Percentiles rank a stretch among this genome's conserved stretches.
Evolutionary conservation across 2,329 filamentous ascomycete species (phyloP).

Genomic region (Gaeumannomyces sp.): DNA sequence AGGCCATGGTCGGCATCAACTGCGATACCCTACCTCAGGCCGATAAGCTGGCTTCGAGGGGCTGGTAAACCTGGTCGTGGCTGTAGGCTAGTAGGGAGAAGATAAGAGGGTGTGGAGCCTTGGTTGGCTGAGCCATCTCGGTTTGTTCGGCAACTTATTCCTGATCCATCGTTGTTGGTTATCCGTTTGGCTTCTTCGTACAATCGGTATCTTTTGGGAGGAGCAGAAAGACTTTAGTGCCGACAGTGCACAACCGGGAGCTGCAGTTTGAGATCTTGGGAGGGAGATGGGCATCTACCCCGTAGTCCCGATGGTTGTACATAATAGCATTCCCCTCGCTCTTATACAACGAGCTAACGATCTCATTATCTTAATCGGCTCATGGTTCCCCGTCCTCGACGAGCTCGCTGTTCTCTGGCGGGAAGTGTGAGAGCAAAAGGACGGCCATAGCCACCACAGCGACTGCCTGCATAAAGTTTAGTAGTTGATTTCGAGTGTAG

Average conservation of each 20-base stretch:
- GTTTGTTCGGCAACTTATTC: background rate
- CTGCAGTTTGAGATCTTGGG: no score
- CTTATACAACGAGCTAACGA: background rate
- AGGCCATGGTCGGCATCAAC: constrained; percentile 97
- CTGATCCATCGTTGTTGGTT: background rate
- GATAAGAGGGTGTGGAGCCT: background rate
- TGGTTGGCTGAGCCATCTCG: background rate
- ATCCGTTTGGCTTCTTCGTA: background rate
- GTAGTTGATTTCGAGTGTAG: background rate
- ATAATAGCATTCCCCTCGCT: background rate
- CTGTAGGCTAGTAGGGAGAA: background rate
- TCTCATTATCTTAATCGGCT: background rate
- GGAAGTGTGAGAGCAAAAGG: constrained; percentile 36
- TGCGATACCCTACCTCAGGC: constrained; percentile 68
- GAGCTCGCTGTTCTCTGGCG: constrained; percentile 29
- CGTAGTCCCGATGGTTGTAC: background rate
- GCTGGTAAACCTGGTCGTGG: constrained; percentile 57
- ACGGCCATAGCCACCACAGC: constrained; percentile 40
- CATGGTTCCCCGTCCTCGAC: constrained; percentile 16
- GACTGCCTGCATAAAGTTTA: constrained; percentile 34
- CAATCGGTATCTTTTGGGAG: background rate
- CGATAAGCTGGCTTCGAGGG: constrained; percentile 78
- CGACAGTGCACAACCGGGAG: background rate
- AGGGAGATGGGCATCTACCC: background rate
- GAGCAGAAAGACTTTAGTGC: no score